Base-by-base conservation (phyloP, 164 flowering plant genomes). In the Magnolia changhungtana region DNA sequence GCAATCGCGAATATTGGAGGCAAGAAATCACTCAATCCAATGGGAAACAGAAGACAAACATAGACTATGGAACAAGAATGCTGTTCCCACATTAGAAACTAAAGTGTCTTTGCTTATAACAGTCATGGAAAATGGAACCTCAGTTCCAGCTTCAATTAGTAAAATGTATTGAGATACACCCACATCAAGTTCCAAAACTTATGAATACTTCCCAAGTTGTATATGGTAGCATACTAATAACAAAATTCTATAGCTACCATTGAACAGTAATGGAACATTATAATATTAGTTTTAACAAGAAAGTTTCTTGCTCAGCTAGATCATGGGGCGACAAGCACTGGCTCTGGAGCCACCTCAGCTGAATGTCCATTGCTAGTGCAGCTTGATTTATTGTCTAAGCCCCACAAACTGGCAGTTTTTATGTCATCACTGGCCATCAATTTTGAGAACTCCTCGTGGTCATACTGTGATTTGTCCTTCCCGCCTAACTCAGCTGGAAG, bases 401-500 rank as follows among this genome's bases (percentile, higher is more conserved):
- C 91, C 98, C 98, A 94, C 0, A 86, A 58, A 16, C 75, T 77
- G 3, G 90, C 91, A 59, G 88, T 50, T 82, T 90, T 95, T 7
- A 82, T 82, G 78, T 95, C 98, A 75, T 95, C 98, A 78, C 83
- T 81, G 49, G 83, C 81, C 98, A 95, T 95, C 80, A 86, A 75
- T 78, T 83, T 87, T 5, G 98, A 92, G 84, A 93, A 95, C 78
- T 93, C 98, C 74, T 86, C 91, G 58, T 95, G 97, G 75, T 93
- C 89, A 71, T 95, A 95, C 64, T 87, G 73, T 77, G 89, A 49
- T 6, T 79, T 80, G 70, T 87, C 87, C 51, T 82, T 81, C 68
- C 98, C 98, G 9, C 98, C 98, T 51, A 95, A 87, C 73, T 88
- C 97, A 0, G 86, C 79, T 20, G 98, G 98, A 50, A 95, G 98